These are phyloP conservation scores for Sarocladium strictum DNA, from an alignment of 2,329 filamentous ascomycete genomes.

Conservation along the genomic window DNA sequence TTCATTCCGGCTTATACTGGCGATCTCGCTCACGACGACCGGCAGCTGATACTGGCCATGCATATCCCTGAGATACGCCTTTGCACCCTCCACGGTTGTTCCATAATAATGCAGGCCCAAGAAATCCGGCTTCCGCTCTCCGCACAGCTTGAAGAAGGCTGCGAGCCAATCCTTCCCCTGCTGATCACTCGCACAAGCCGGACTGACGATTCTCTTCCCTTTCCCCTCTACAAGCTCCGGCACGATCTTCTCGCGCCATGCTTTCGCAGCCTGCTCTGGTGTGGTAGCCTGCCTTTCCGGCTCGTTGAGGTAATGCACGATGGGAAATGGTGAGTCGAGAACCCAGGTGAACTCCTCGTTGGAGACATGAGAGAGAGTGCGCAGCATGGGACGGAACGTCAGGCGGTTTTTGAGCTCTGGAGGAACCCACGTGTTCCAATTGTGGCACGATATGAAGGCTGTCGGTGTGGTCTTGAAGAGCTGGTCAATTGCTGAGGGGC, in stretches of 20 bases:
- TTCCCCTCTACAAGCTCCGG: neutral
- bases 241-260: neutral
- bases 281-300: neutral
- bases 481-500: neutral
- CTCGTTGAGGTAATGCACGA: slow-evolving; percentile 5
- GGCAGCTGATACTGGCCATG: neutral
- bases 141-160: neutral
- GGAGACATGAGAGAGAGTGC: neutral
- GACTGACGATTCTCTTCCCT: slow-evolving; percentile 2
- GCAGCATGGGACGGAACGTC: neutral
- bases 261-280: neutral
- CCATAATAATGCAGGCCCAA: neutral
- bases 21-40: neutral
- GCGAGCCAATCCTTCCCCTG: neutral
- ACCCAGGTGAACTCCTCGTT: slow-evolving; percentile 4
- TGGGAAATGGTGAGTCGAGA: neutral
- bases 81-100: neutral
- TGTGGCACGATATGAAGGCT: slow-evolving; percentile 1
- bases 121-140: neutral
- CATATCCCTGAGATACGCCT: neutral
- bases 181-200: slow-evolving; percentile 2
- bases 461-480: neutral
- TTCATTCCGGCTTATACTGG: neutral
- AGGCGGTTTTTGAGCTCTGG: neutral
- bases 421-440: slow-evolving; percentile 2